These are phyloP conservation scores for Kregervanrija fluxuum DNA, from an alignment of 805 yeast species.

Conservation along the genomic window DNA sequence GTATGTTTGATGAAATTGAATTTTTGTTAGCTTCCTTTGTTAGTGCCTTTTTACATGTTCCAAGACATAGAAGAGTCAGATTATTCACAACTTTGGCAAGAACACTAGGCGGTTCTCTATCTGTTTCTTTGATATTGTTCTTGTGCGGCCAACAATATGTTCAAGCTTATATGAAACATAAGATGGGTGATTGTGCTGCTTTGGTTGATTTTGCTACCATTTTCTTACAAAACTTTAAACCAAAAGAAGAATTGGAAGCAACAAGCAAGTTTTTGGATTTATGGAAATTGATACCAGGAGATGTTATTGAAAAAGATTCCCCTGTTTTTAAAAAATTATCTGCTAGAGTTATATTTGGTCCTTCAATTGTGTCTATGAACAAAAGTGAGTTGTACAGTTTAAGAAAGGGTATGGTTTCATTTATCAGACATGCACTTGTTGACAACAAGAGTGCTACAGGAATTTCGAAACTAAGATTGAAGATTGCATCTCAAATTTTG, in stretches of 20 bases:
- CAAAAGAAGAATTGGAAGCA: conserved; percentile 59
- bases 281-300: conserved; percentile 42
- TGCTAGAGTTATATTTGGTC: conserved; percentile 56
- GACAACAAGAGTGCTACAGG: conserved; percentile 33
- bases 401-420: conserved; percentile 47
- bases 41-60: conserved; percentile 93
- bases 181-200: conserved; percentile 57
- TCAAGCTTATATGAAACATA: conserved; percentile 44
- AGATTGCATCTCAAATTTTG: conserved; percentile 28
- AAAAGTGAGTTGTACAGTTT: conserved; percentile 41
- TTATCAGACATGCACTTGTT: conserved; percentile 44
- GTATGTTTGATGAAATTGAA: conserved; percentile 61
- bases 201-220: conserved; percentile 66
- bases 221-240: conserved; percentile 60
- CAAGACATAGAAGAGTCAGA: conserved; percentile 90
- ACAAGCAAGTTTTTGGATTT: conserved; percentile 42
- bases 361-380: conserved; percentile 45
- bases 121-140: conserved; percentile 68
- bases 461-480: conserved; percentile 37
- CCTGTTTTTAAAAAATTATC: conserved; percentile 32
- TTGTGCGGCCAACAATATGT: conserved; percentile 77
- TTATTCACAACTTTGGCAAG: conserved; percentile 70
- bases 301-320: conserved; percentile 31
- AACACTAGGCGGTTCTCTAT: conserved; percentile 60
- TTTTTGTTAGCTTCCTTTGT: conserved; percentile 81